Evolutionary conservation across 331 rosid genomes (phyloP).

Genomic region (Quercus phellos): DNA sequence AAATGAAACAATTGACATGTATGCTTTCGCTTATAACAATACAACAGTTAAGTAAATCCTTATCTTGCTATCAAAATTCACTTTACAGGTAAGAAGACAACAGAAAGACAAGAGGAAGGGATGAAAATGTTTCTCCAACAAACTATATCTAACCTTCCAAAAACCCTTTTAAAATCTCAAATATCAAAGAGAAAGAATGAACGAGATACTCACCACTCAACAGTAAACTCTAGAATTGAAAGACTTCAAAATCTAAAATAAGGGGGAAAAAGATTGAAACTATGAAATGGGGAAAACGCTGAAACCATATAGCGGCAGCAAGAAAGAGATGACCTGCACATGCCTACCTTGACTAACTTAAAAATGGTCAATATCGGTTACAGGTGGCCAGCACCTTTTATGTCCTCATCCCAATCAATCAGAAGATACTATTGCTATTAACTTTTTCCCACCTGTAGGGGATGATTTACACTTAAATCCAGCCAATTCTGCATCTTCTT

Average conservation of each 20-base stretch:
- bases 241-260: slow-evolving; percentile 29
- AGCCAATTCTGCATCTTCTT: slow-evolving; percentile 37
- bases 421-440: slow-evolving; percentile 48
- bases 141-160: slow-evolving; percentile 70
- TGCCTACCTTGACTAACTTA: slow-evolving; percentile 62
- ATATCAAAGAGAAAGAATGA: slow-evolving; percentile 52
- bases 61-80: slow-evolving; percentile 87
- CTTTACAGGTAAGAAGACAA: slow-evolving; percentile 87
- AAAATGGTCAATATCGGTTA: slow-evolving; percentile 70
- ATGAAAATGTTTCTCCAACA: slow-evolving; percentile 56
- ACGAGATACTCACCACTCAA: slow-evolving; percentile 64
- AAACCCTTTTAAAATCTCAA: slow-evolving; percentile 51
- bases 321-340: slow-evolving; percentile 52
- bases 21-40: slow-evolving; percentile 39
- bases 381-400: slow-evolving; percentile 61
- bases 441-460: slow-evolving; percentile 35
- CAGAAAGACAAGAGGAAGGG: slow-evolving; percentile 34
- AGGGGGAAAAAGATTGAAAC: slow-evolving; percentile 38
- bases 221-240: slow-evolving; percentile 45
- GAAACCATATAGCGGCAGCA: slow-evolving; percentile 50
- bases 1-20: slow-evolving; percentile 31
- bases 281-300: slow-evolving; percentile 33
- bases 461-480: slow-evolving; percentile 42
- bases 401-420: slow-evolving; percentile 66
- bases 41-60: slow-evolving; percentile 49